Evolutionary conservation across 1,139 yeast genomes (phyloP).

Genomic region (Suhomyces taliae): DNA sequence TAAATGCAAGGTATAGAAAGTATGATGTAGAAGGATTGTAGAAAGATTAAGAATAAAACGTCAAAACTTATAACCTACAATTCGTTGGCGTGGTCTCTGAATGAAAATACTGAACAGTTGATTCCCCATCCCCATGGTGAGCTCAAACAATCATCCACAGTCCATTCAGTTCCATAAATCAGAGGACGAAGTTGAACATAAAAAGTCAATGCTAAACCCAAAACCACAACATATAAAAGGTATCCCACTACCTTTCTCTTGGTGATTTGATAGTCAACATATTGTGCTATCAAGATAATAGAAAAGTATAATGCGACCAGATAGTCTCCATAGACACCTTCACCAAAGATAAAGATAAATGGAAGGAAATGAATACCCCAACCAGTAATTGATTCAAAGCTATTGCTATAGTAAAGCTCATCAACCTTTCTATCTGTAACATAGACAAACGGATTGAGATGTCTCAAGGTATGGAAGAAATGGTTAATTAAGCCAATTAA

Average conservation of each 20-base stretch:
- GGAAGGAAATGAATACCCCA: conserved; percentile 41
- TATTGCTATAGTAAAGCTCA: conserved; percentile 21
- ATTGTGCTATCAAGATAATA: conserved; percentile 33
- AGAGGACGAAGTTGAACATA: conserved; percentile 22
- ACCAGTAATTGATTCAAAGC: conserved; percentile 32
- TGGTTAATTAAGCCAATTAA: conserved; percentile 22
- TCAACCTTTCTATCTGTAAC: conserved; percentile 16
- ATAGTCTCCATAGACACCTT: conserved; percentile 42
- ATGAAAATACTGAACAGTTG: too few species aligned
- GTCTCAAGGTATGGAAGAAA: conserved; percentile 20
- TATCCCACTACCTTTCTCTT: conserved; percentile 21
- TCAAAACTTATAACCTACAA: too few species aligned
- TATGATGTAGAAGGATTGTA: too few species aligned
- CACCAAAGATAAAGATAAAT: conserved; percentile 31
- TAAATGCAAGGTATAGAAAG: too few species aligned
- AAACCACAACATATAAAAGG: conserved; percentile 16
- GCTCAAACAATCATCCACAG: conserved; percentile 23
- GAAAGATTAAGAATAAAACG: too few species aligned
- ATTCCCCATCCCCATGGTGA: conserved; percentile 24
- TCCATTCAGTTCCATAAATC: conserved; percentile 39
- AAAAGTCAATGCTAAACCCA: conserved; percentile 11
- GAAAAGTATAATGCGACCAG: conserved; percentile 37
- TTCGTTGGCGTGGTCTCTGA: too few species aligned
- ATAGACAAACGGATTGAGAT: conserved; percentile 34
- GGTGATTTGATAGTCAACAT: conserved; percentile 30